A percentile compares a stretch with the other conserved stretches of the same genome.
Conservation (phyloP, 2,329 filamentous ascomycete genomes). For the Hirsutella thompsonii region DNA sequence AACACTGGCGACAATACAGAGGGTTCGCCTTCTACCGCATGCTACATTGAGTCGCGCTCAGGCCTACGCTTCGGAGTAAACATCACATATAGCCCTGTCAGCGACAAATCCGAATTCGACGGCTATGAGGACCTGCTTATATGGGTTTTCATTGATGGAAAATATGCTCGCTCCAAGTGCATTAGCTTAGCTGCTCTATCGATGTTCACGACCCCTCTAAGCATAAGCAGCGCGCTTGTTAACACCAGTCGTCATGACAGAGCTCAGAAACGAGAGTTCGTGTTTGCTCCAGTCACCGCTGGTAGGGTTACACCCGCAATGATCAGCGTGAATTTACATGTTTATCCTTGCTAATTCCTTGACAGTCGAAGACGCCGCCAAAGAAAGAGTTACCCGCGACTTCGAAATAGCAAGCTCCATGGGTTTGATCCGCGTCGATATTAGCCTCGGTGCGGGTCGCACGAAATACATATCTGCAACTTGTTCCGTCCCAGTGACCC, state of each 20-base stretch:
- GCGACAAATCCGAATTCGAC: not conserved
- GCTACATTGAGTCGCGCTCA: slow-evolving; percentile 13
- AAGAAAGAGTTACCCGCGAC: not conserved
- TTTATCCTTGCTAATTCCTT: not conserved
- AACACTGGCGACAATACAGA: accelerated
- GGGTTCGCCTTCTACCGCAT: not conserved
- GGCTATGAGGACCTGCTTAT: accelerated
- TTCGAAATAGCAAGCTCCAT: slow-evolving; percentile 2
- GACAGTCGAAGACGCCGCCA: slow-evolving; percentile 5
- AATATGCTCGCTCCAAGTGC: no score
- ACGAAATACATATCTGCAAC: no score
- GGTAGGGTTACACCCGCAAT: no score
- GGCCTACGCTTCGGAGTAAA: slow-evolving; percentile 9
- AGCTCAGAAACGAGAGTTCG: slow-evolving; percentile 1
- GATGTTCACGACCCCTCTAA: no score
- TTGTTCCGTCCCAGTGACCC: no score
- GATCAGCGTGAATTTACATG: no score
- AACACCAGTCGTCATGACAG: not conserved
- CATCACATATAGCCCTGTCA: not conserved
- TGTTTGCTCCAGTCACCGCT: slow-evolving; percentile 6
- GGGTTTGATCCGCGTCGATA: slow-evolving; percentile 6
- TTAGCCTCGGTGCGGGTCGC: accelerated
- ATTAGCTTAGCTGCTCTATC: no score
- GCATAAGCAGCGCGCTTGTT: no score
- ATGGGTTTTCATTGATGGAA: slow-evolving; percentile 8